phyloP scores from a whole-genome alignment of 1,139 yeast species.

The Suhomyces coccinellae region DNA sequence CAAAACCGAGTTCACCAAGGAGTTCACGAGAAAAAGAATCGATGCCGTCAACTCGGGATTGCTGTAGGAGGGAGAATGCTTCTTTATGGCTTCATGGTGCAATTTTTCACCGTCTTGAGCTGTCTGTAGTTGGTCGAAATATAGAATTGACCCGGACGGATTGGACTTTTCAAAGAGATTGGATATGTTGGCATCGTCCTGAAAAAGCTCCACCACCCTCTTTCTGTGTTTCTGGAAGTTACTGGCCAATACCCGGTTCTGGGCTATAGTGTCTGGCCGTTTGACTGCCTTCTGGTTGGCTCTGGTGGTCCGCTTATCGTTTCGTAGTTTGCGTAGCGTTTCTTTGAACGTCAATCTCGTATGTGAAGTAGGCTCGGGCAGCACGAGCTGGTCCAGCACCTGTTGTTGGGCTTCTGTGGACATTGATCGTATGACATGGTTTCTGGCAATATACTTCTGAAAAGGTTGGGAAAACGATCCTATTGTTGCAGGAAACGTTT shows the following conservation, averaged over 20 bases:
- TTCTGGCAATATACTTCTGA: neutral
- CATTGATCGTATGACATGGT: neutral
- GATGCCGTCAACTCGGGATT: constrained; percentile 24
- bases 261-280: constrained; percentile 10
- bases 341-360: constrained; percentile 1
- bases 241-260: constrained; percentile 16
- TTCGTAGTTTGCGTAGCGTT: neutral
- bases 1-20: constrained; percentile 24
- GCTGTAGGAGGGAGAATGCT: constrained; percentile 12
- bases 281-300: constrained; percentile 10
- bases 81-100: constrained; percentile 3
- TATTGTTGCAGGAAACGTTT: neutral
- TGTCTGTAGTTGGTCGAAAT: constrained; percentile 1
- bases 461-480: neutral
- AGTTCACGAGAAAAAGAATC: constrained; percentile 19
- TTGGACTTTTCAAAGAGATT: constrained; percentile 15
- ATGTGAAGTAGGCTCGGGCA: neutral
- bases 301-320: constrained; percentile 9
- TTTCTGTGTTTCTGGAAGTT: constrained; percentile 21
- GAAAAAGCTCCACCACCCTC: constrained; percentile 21
- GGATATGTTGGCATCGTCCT: constrained; percentile 17
- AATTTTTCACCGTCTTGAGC: neutral
- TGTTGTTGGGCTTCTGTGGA: neutral
- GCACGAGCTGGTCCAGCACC: neutral
- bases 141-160: neutral